Base-by-base conservation (phyloP, 805 yeast genomes). In the Allodekkera sacchari region DNA sequence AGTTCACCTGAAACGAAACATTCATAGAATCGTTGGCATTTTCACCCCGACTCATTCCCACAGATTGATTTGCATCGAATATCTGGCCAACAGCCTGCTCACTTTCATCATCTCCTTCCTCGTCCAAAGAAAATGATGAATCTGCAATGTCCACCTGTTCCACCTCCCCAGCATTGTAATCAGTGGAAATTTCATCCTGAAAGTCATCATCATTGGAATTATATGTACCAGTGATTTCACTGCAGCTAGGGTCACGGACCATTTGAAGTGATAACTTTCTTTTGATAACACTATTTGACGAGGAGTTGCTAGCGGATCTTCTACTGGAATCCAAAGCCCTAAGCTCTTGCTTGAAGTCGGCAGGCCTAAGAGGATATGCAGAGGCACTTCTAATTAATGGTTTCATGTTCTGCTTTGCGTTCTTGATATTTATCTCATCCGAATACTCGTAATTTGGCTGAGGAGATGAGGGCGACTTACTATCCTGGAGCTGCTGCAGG, bases 401-500 rank as follows among this genome's bases (percentile, higher is more conserved):
- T 32, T 47, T 53, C 19, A 72, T 49, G 42, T 62, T 58, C 36
- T 65, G 64, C 39, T 60, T 60, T 18, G 74, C 72, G 38, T 53
- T 61, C 41, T 63, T 61, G 18, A 71, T 71, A 40, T 71, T 61
- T 35, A 66, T 61, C 29, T 70, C 71, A 50, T 71, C 78, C 2
- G 74, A 68, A 44, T 71, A 69, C 43, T 70, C 74, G 32, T 47
- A 48, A 11, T 41, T 47, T 35, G 29, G 26, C 10, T 22, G 23
- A 4, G 19, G 30, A 12, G 9, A n/a, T 22, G 13, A 12, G 4
- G 25, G 25, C n/a, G 25, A 22, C 13, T 33, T 16, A 14, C 22
- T 13, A 16, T 35, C 35, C 7, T 32, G 25, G 10, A 27, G 64
- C 36, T 68, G 66, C 43, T 72, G 77, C 29, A 70, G 53, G 37